Evolutionary conservation across 352 stramenopile genomes (phyloP), one percentile per base, ranked within the genome.

Genomic region (Globisporangium takayamanum): DNA sequence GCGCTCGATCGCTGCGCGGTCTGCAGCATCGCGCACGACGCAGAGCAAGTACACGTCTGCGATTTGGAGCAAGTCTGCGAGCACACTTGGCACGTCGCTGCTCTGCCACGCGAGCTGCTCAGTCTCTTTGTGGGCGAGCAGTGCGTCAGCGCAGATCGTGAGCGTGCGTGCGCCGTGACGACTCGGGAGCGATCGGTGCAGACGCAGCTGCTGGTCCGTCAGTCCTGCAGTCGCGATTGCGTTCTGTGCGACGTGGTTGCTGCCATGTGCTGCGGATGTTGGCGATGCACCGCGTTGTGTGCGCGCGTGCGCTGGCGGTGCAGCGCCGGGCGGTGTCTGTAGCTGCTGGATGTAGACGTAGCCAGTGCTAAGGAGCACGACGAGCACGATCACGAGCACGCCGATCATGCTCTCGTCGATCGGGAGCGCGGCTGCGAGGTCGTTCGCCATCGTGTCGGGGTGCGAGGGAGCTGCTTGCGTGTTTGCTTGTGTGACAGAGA

Each of bases 271-370:
- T 57, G 25, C 36, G 30, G 48, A 50, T 52, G 10, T 45, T 48
- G 28, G 37, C 26, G 36, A 14, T 12, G 18, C 20, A n/a, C 53
- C 12, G 25, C 60, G 46, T 33, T 55, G 52, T 22, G 37, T 12
- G 44, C 53, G 44, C n/a, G 44, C 44, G 3, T 20, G 7, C 2
- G 15, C 44, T 45, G 41, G 41, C 18, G 18, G 44, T 1, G 25
- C 25, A 15, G 36, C 49, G 36, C 59, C 42, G 47, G 50, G 64
- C 45, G 56, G 16, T 41, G 69, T 55, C n/a, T 74, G 76, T 58
- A 81, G 63, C 63, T 87, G 79, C 66, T 89, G 79, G 16, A 86
- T 46, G 55, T 86, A 87, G 14, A 91, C 74, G 67, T 91, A 91
- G 49, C 81, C 83, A 0, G 81, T 88, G 61, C 77, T 85, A 37